Base-by-base conservation (phyloP, 768 basidiomycete genomes). In the Lactifluus hygrophoroides region DNA sequence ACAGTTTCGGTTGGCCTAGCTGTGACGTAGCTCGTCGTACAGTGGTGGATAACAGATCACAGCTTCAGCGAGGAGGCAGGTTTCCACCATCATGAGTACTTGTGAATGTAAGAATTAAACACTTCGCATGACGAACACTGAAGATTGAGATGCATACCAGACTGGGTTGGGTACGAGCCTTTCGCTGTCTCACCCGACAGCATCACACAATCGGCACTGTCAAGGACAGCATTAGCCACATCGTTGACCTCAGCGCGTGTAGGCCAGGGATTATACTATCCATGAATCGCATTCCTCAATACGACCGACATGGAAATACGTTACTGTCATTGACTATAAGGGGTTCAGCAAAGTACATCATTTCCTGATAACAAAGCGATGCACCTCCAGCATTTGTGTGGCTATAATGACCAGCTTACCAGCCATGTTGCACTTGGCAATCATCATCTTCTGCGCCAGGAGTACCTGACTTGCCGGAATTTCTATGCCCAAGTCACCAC, bases 401-500 rank as follows among this genome's bases (percentile, higher is more conserved):
- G 96, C 96, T 61, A 96, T 94, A 70, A 99, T 98, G 68, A 91
- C 90, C 42, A 96, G 94, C 78, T 99, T 99, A 67, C 96, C 96
- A 54, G 82, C 86, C 68, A 95, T 89, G 79, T 96, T 97, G 77
- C 94, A 96, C 77, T 98, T 98, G 59, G 95, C 84, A 67, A 98
- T 99, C 94, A 99, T 99, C 95, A 98, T 98, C 79, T 99, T 99
- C 73, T 99, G 96, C 8, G 96, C 96, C 67, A 98, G 78, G 81
- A 99, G 98, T 45, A 99, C 96, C 70, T 98, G 96, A 68, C 88
- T 90, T 45, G 96, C 93, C n/a, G 96, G 96, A 66, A 99, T 99
- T 75, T 99, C 96, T 68, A 99, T 99, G 72, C 96, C 96, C 51
- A 99, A 80, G 71, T 99, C 96, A 73, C 96, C 96, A 75, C 96